Conservation (phyloP, 768 basidiomycete genomes). For the Mrakia gelida region DNA sequence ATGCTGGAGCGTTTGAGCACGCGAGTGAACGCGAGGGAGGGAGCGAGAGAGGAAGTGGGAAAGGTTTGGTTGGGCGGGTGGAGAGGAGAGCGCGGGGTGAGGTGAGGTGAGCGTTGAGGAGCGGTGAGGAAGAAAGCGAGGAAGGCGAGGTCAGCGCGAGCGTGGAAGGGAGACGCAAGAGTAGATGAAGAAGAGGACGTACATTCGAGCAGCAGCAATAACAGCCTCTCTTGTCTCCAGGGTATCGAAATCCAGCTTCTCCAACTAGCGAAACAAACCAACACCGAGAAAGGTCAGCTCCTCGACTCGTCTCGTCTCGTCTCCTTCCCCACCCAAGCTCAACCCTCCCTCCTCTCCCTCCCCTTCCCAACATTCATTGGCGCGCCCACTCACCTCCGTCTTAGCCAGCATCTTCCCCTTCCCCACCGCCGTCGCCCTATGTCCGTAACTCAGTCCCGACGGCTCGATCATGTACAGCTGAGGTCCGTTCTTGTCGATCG, state of each 20-base stretch:
- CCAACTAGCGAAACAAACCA: slow-evolving; percentile 49
- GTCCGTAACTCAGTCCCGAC: slow-evolving; percentile 88
- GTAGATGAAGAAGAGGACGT: slow-evolving; percentile 41
- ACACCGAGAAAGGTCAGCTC: neutral
- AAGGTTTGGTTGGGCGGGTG: slow-evolving; percentile 49
- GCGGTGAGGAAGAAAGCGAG: neutral
- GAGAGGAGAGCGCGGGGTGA: slow-evolving; percentile 80
- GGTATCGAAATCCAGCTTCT: slow-evolving; percentile 84
- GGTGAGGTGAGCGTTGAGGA: neutral
- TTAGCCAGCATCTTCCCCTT: slow-evolving; percentile 98
- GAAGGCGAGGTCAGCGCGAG: slow-evolving; percentile 15
- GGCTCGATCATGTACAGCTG: slow-evolving; percentile 87
- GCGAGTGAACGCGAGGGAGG: slow-evolving; percentile 4
- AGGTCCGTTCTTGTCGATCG: slow-evolving; percentile 83
- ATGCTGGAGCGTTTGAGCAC: slow-evolving; percentile 56
- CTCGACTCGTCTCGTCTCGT: neutral
- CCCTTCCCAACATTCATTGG: neutral
- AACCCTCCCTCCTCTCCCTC: too few relatives aligned
- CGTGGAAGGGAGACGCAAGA: neutral
- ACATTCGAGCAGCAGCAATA: slow-evolving; percentile 93
- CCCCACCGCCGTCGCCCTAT: slow-evolving; percentile 92
- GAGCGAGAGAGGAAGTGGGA: neutral
- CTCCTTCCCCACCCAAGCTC: neutral
- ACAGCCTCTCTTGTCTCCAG: slow-evolving; percentile 80
- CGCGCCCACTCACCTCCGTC: slow-evolving; percentile 56